Base-by-base conservation (phyloP, 805 yeast genomes). In the Candida ortonii region DNA sequence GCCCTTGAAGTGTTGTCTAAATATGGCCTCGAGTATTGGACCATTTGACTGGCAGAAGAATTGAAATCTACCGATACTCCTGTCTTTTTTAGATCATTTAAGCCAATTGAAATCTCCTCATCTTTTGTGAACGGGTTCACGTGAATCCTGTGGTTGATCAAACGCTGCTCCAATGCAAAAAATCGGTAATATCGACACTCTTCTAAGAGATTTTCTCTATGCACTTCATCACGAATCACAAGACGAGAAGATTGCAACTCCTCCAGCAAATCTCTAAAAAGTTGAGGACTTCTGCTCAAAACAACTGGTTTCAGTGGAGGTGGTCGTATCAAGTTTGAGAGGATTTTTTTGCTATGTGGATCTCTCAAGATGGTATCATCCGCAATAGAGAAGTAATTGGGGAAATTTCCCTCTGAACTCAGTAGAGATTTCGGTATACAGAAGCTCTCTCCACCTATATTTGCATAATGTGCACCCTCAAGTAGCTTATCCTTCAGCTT, bases 131-230 rank as follows among this genome's bases (percentile, higher is more conserved):
- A 67, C 1, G 85, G 82, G 46, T 84, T 81, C 29, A 56, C 55
- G 1, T 61, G 40, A 9, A 82, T 65, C 17, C 56, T 56, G 47
- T 71, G 74, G 30, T 71, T 70, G n/a, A 83, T 57, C 16, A 88
- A 53, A 40, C 69, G 60, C 60, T 87, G 95, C 53, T 84, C 94
- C 23, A 88, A 63, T 22, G 78, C 87, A 29, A 75, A 62, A 47
- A 88, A 81, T 29, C 90, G 67, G 56, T 85, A 88, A 59, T 83
- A 88, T 28, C 73, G 68, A 44, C 94, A 84, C 52, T 88, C 97
- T 33, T 67, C 67, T 7, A 81, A 56, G 38, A 88, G 62, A 11
- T 73, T 56, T 7, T 61, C 55, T 25, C 96, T 67, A 52, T 80
- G 84, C 1, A 58, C 55, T 25, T 78, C 82, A 36, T 70, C 64